phyloP scores from a whole-genome alignment of 768 basidiomycete genomes.

The Mycena venus region DNA sequence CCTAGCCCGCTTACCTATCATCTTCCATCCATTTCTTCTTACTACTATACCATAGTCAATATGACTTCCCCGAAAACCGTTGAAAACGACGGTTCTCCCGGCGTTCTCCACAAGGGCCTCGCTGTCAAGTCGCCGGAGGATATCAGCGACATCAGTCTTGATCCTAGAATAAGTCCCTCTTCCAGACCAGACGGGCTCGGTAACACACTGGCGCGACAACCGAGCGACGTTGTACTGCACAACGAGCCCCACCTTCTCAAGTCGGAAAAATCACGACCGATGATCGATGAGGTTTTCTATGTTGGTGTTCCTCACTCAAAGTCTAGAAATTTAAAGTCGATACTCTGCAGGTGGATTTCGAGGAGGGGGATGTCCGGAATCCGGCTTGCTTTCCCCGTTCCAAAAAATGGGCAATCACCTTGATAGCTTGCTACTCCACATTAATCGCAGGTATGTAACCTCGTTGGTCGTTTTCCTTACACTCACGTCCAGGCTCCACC shows the following conservation, averaged over 20 bases:
- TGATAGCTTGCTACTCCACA: slow-evolving; percentile 62
- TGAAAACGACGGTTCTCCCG: neutral
- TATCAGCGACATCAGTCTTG: slow-evolving; percentile 48
- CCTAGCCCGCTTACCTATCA: no score
- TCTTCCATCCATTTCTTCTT: neutral
- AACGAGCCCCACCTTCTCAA: slow-evolving; percentile 31
- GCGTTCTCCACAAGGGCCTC: slow-evolving; percentile 36
- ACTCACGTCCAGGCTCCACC: slow-evolving; percentile 55
- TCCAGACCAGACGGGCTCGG: slow-evolving; percentile 46
- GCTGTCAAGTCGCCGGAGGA: slow-evolving; percentile 45
- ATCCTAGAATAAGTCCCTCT: slow-evolving; percentile 51
- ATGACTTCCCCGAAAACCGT: no score
- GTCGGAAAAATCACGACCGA: slow-evolving; percentile 3
- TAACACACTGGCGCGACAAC: no score
- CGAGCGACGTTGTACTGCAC: slow-evolving; percentile 47
- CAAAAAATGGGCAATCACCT: slow-evolving; percentile 59
- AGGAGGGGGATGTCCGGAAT: slow-evolving; percentile 52
- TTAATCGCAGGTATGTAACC: slow-evolving; percentile 57
- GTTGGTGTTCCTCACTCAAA: neutral
- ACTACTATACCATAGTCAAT: neutral
- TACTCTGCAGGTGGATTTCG: slow-evolving; percentile 54
- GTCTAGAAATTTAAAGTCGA: no score
- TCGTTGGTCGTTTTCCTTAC: neutral
- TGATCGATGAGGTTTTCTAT: slow-evolving; percentile 12
- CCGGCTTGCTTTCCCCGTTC: slow-evolving; percentile 53